These are phyloP conservation scores for Vitis rupestris DNA, from an alignment of 164 flowering plant species.

Conservation along the genomic window DNA sequence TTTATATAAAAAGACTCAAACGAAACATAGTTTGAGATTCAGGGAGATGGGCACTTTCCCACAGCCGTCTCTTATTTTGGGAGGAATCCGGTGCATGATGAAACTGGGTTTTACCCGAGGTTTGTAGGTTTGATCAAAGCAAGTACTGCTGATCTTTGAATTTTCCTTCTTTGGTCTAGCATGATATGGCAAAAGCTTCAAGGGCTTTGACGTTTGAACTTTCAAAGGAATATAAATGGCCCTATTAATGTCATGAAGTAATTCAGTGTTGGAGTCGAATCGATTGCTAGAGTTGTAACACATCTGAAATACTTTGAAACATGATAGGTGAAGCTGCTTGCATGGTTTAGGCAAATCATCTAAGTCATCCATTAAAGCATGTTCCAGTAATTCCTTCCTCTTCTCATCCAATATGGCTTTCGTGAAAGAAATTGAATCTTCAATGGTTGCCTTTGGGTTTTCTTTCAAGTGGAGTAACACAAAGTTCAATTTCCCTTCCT, in stretches of 20 bases:
- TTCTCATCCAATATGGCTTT: conserved; percentile 21
- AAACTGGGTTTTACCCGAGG: too few species aligned
- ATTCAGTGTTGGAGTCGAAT: conserved; percentile 27
- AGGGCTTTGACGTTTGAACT: background rate
- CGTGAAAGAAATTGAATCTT: conserved; percentile 30
- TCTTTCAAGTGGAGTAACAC: conserved; percentile 31
- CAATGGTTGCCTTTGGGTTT: conserved; percentile 28
- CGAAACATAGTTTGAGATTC: too few species aligned
- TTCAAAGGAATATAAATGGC: conserved; percentile 33
- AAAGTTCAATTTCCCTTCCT: conserved; percentile 37
- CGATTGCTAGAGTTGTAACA: conserved; percentile 34
- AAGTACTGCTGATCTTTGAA: too few species aligned
- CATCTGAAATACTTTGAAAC: conserved; percentile 45
- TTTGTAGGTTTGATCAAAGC: too few species aligned
- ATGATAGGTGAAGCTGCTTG: conserved; percentile 28
- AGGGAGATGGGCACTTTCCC: too few species aligned
- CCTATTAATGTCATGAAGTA: conserved; percentile 32
- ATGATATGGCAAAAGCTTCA: background rate
- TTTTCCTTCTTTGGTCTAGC: background rate
- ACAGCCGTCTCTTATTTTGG: too few species aligned
- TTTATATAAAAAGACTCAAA: too few species aligned
- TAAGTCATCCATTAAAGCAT: conserved; percentile 28
- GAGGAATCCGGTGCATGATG: too few species aligned
- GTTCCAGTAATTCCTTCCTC: conserved; percentile 33
- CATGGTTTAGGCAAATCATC: conserved; percentile 19